These are phyloP conservation scores for Diaporthe destruens DNA, from an alignment of 2,329 filamentous ascomycete species.

Conservation along the genomic window DNA sequence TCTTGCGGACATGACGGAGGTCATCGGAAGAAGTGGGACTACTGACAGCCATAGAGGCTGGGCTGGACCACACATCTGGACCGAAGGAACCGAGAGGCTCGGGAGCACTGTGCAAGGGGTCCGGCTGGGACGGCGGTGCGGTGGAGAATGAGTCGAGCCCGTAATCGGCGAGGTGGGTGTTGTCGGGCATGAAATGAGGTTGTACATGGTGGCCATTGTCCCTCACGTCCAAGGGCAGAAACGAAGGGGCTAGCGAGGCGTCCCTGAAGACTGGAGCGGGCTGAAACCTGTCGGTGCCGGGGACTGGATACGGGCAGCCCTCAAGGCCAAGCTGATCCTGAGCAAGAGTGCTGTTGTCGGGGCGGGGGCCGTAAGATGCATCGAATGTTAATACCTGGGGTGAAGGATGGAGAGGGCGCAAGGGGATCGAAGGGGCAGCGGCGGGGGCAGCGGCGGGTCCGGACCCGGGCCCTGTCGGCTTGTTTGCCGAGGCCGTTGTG, in stretches of 20 bases:
- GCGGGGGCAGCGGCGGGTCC: too few species aligned
- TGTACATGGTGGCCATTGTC: not conserved
- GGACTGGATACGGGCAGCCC: slow-evolving; percentile 17
- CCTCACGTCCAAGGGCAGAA: not conserved
- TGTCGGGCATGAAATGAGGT: slow-evolving; percentile 15
- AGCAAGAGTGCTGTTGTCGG: slow-evolving; percentile 7
- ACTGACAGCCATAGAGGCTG: not conserved
- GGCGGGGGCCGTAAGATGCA: not conserved
- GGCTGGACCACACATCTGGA: slow-evolving; percentile 28
- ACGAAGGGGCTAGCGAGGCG: slow-evolving; percentile 2
- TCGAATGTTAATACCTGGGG: slow-evolving; percentile 12
- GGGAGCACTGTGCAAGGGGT: slow-evolving; percentile 2
- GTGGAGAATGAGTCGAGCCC: slow-evolving; percentile 26
- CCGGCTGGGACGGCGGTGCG: not conserved
- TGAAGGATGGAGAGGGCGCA: slow-evolving; percentile 34
- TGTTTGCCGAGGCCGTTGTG: slow-evolving; percentile 2
- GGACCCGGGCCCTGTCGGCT: not conserved
- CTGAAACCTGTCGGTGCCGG: slow-evolving; percentile 4
- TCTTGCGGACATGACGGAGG: slow-evolving; percentile 18
- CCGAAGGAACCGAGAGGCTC: not conserved
- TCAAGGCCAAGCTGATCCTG: slow-evolving; percentile 31
- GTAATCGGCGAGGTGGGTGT: slow-evolving; percentile 20
- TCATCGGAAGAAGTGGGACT: slow-evolving; percentile 20
- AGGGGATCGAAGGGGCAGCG: slow-evolving; percentile 17
- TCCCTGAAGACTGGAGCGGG: slow-evolving; percentile 4